Base-by-base conservation (phyloP, 257 asterid species). In the Fraxinus anomala region DNA sequence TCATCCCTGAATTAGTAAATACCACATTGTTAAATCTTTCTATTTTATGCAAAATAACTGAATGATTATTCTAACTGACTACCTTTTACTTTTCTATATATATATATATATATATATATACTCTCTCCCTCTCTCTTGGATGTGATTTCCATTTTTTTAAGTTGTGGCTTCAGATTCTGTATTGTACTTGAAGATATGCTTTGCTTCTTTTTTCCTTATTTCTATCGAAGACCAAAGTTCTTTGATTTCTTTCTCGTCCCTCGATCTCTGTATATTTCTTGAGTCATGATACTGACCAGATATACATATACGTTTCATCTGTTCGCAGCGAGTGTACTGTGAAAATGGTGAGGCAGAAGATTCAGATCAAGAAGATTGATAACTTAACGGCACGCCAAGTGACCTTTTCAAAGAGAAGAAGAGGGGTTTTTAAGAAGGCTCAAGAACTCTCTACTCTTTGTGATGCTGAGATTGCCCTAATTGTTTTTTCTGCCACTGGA, bases 311-410 rank as follows among this genome's bases (percentile, higher is more conserved):
- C 8, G 13, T 63, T 1, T 21, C 26, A 21, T 65, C 28, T 67
- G 26, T 73, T 36, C 16, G 76, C 36, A 34, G 70, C 33, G 31
- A 19, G 59, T 70, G 33, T 0, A 26, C 63, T 14, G 67, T 30
- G 72, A 54, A 31, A 81, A 91, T 92, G 96, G 97, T 92, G 87
- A 86, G 97, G 76, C 92, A 89, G 69, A 92, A 85, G 82, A 92
- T 92, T 49, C 83, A 91, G 89, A 92, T 92, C 77, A 91, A 89
- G 90, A 92, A 88, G 88, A 92, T 92, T 17, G 96, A 92, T 51
- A 89, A 89, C 87, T 76, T 92, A 83, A 82, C 96, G 0, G 89
- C 96, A 5, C 86, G 97, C 59, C 97, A 92, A 42, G 97, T 92
- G 70, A 92, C 96, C 0, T 92, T 90, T 37, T 89, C 97, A 1